A percentile compares a stretch with the other conserved stretches of the same genome.
These are phyloP conservation scores for Sphaerulina vaccinii DNA, from an alignment of 2,329 filamentous ascomycete genomes.

Conservation along the genomic window DNA sequence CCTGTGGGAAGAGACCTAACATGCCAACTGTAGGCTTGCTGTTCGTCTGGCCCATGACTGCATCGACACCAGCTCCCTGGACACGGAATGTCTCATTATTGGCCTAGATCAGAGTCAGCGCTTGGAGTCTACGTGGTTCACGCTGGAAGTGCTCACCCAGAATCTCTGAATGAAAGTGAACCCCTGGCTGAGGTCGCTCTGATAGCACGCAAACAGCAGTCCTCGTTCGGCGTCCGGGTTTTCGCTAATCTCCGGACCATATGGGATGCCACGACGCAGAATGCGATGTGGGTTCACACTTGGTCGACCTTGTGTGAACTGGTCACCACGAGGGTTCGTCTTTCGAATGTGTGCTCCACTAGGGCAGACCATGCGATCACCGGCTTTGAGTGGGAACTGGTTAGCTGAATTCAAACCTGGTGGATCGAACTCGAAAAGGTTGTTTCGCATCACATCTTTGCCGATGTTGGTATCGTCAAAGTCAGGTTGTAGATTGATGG, in stretches of 20 bases:
- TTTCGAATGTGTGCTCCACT: constrained; percentile 51
- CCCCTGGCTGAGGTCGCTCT: constrained; percentile 44
- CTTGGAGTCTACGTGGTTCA: too few relatives aligned
- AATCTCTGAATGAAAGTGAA: constrained; percentile 43
- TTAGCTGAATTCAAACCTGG: constrained; percentile 30
- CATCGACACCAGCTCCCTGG: constrained; percentile 38
- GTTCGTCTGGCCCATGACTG: constrained; percentile 39
- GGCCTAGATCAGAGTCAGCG: too few relatives aligned
- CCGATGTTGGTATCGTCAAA: constrained; percentile 37
- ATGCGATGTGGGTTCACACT: constrained; percentile 38
- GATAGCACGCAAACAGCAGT: constrained; percentile 49
- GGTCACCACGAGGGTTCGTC: constrained; percentile 46
- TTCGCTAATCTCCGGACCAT: constrained; percentile 37
- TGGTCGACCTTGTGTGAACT: constrained; percentile 17
- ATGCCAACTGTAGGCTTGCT: constrained; percentile 24
- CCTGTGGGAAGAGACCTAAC: constrained; percentile 31
- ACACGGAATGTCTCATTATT: constrained; percentile 32
- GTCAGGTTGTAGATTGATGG: constrained; percentile 21
- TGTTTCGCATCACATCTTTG: constrained; percentile 30
- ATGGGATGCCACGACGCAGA: constrained; percentile 48
- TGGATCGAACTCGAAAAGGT: constrained; percentile 44
- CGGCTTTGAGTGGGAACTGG: constrained; percentile 41
- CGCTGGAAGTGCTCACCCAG: background rate
- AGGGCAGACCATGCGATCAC: constrained; percentile 42
- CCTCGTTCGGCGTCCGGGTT: constrained; percentile 43